Conservation (phyloP, 768 basidiomycete species). For the Mycena venus region DNA sequence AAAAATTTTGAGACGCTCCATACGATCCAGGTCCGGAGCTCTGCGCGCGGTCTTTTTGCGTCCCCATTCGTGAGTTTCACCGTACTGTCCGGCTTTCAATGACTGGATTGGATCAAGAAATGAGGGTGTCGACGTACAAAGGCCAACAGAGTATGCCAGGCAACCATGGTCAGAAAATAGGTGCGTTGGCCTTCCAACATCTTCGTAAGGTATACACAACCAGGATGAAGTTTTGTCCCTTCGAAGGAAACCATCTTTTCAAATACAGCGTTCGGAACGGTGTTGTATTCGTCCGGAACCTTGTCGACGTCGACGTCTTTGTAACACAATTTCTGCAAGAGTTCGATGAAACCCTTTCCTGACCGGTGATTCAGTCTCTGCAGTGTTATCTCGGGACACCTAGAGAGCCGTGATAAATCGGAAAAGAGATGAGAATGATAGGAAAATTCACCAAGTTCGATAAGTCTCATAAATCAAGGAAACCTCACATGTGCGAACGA, state of each 20-base stretch:
- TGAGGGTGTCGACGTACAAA: conserved; percentile 13
- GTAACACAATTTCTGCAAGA: conserved; percentile 9
- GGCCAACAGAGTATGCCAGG: conserved; percentile 26
- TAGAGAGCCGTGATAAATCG: not conserved
- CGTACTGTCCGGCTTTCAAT: conserved; percentile 17
- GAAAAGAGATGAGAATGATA: not conserved
- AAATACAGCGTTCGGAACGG: conserved; percentile 15
- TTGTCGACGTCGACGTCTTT: conserved; percentile 14
- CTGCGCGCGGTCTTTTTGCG: not conserved
- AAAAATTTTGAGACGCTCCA: not conserved
- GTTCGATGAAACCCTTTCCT: conserved; percentile 27
- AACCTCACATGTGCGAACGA: conserved; percentile 24
- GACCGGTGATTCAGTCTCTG: conserved; percentile 15
- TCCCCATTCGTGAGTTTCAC: conserved; percentile 20
- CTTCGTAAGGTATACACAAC: not conserved
- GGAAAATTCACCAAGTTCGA: not conserved
- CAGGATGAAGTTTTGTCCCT: not conserved
- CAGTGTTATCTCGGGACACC: conserved; percentile 26
- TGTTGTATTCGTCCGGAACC: conserved; percentile 18
- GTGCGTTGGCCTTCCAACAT: not conserved
- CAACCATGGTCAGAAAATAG: conserved; percentile 26
- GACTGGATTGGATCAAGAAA: not conserved
- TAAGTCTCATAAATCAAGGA: conserved; percentile 20
- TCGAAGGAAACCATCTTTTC: conserved; percentile 8
- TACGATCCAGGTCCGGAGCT: not conserved